Percentiles rank a stretch among this genome's conserved stretches.
These are phyloP conservation scores for Phyllosticta citriasiana DNA, from an alignment of 2,329 filamentous ascomycete species.

Conservation along the genomic window DNA sequence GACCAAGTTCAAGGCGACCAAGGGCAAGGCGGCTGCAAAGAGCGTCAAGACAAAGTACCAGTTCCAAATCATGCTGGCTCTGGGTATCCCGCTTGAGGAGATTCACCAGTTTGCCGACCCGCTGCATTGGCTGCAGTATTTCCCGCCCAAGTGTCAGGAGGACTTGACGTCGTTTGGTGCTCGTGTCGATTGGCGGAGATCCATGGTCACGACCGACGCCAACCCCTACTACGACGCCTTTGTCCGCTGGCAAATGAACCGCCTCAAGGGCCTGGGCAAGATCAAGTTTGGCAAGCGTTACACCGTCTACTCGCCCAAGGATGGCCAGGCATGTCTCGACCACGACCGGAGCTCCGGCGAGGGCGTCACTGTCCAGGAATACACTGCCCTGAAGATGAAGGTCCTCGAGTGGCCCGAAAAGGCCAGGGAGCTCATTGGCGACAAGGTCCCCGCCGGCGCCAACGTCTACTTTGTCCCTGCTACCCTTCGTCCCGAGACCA, in stretches of 20 bases:
- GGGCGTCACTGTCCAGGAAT: constrained; percentile 78
- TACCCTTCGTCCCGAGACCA: constrained; percentile 89
- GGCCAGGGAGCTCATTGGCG: constrained; percentile 60
- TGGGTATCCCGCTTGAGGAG: constrained; percentile 78
- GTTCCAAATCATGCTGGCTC: constrained; percentile 86
- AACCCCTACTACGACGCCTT: constrained; percentile 97
- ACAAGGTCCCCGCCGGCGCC: constrained; percentile 67
- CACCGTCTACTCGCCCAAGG: constrained; percentile 86
- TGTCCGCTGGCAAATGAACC: constrained; percentile 94
- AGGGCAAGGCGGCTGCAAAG: constrained; percentile 1
- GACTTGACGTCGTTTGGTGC: constrained; percentile 79
- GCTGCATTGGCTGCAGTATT: constrained; percentile 85
- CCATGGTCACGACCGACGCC: constrained; percentile 88
- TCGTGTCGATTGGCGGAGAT: constrained; percentile 85
- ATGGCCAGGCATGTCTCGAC: constrained; percentile 79
- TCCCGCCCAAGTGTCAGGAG: constrained; percentile 68
- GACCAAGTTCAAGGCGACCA: constrained; percentile 60
- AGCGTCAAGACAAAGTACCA: constrained; percentile 60
- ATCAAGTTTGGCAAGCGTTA: constrained; percentile 91
- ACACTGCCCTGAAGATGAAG: constrained; percentile 83
- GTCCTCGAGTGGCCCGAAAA: constrained; percentile 80
- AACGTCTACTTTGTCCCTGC: constrained; percentile 86
- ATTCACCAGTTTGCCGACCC: constrained; percentile 91
- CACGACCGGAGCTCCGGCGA: constrained; percentile 76
- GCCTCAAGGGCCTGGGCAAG: constrained; percentile 78